Percentiles rank a stretch among this genome's conserved stretches.
phyloP scores from a whole-genome alignment of 495 filamentous ascomycete genomes.

The Neurospora sp. region DNA sequence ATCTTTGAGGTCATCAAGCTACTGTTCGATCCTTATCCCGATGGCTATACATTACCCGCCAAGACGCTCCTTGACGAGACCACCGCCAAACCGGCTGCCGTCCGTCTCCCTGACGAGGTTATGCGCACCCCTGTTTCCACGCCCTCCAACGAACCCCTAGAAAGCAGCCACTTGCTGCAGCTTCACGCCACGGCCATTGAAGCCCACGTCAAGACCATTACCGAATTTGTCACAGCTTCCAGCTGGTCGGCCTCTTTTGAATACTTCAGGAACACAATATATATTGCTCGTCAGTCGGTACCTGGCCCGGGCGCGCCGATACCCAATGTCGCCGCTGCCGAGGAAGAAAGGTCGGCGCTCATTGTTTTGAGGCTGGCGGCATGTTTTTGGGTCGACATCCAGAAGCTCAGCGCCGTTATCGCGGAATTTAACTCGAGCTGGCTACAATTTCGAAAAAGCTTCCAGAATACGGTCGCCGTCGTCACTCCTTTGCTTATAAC shows the following conservation, averaged over 20 bases:
- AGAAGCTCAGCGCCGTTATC: conserved; percentile 48
- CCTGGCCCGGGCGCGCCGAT: conserved; percentile 25
- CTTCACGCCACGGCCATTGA: conserved; percentile 32
- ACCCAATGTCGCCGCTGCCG: conserved; percentile 33
- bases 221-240: conserved; percentile 51
- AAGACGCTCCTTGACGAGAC: conserved; percentile 36
- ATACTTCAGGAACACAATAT: conserved; percentile 39
- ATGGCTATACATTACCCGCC: conserved; percentile 35
- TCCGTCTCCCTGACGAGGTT: conserved; percentile 23
- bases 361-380: conserved; percentile 44
- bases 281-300: conserved; percentile 34
- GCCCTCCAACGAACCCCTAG: conserved; percentile 33
- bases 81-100: conserved; percentile 21
- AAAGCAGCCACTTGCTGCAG: conserved; percentile 21
- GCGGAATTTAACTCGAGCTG: conserved; percentile 55
- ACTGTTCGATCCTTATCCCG: conserved; percentile 37
- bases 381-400: conserved; percentile 50
- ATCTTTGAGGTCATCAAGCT: conserved; percentile 35
- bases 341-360: conserved; percentile 42
- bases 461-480: conserved; percentile 51
- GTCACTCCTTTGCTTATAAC: conserved; percentile 48
- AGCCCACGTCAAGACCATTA: conserved; percentile 36
- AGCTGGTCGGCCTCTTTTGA: conserved; percentile 50
- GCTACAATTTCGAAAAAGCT: conserved; percentile 49
- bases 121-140: conserved; percentile 25